Evolutionary conservation across 305 asterid genomes (phyloP).

Genomic region (Nicotiana rustica): DNA sequence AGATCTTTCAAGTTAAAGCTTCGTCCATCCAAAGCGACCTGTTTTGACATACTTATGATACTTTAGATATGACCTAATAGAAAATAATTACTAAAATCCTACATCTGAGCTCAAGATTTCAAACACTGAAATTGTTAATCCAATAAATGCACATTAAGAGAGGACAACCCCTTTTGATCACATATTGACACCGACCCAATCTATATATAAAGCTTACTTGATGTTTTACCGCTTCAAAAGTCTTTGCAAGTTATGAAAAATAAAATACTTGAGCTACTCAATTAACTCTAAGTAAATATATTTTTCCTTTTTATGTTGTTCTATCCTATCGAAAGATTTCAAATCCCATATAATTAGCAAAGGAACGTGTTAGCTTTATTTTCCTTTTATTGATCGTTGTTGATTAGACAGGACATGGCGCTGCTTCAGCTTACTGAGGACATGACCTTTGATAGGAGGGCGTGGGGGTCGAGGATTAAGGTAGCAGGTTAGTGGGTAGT

Average conservation of each 20-base stretch:
- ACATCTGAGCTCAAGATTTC: conserved; percentile 17
- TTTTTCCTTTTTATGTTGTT: neutral
- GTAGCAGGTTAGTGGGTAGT: too few relatives aligned
- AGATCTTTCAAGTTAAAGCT: neutral
- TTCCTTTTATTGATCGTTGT: neutral
- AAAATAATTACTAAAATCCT: neutral
- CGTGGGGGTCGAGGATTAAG: too few relatives aligned
- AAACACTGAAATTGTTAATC: neutral
- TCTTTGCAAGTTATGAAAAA: neutral
- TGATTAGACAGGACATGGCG: neutral
- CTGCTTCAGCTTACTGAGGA: too few relatives aligned
- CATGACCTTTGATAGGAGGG: too few relatives aligned
- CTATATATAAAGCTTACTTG: neutral
- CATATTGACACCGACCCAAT: neutral
- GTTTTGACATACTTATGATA: neutral
- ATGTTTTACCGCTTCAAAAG: conserved; percentile 26
- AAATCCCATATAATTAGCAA: neutral
- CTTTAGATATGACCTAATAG: conserved; percentile 10
- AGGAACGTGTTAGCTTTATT: neutral
- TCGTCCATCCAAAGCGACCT: neutral
- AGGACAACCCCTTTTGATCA: neutral
- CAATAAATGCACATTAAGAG: conserved; percentile 12
- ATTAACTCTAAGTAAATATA: neutral
- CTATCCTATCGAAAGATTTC: conserved; percentile 21
- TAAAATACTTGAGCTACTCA: neutral